A percentile compares a stretch with the other conserved stretches of the same genome.
phyloP scores from a whole-genome alignment of 768 basidiomycete species.

The Dioszegia hungarica region DNA sequence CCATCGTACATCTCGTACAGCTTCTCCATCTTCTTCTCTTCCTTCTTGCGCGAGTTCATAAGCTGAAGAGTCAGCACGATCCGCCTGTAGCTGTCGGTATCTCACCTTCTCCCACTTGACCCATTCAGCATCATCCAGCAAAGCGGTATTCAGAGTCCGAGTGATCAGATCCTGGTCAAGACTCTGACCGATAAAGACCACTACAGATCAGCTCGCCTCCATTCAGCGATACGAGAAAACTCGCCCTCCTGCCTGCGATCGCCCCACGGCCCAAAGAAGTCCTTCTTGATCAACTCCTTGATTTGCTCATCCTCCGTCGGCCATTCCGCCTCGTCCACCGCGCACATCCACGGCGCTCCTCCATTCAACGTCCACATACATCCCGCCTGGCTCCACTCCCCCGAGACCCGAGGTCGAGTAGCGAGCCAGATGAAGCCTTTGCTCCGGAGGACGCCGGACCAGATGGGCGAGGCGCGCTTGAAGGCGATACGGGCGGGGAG shows the following conservation, averaged over 20 bases:
- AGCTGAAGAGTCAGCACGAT: slow-evolving; percentile 13
- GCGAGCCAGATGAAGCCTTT: slow-evolving; percentile 50
- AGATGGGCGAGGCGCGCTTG: slow-evolving; percentile 35
- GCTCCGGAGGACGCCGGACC: slow-evolving; percentile 42
- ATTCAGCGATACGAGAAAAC: slow-evolving; percentile 8
- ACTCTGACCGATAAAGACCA: slow-evolving; percentile 32
- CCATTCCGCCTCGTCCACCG: slow-evolving; percentile 34
- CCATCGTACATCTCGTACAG: slow-evolving; percentile 39
- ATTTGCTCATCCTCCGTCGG: slow-evolving; percentile 32
- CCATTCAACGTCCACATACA: slow-evolving; percentile 44
- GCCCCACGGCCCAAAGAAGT: slow-evolving; percentile 48
- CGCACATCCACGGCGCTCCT: slow-evolving; percentile 44
- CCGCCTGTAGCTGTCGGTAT: slow-evolving; percentile 2
- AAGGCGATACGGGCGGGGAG: slow-evolving; percentile 30
- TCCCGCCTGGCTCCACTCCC: slow-evolving; percentile 49
- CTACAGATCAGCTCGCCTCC: slow-evolving; percentile 14
- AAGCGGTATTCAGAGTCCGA: slow-evolving; percentile 31
- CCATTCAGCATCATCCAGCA: slow-evolving; percentile 45
- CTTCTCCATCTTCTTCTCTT: slow-evolving; percentile 35
- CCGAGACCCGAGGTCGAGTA: slow-evolving; percentile 36
- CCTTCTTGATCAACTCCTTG: slow-evolving; percentile 37
- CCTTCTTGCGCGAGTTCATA: slow-evolving; percentile 16
- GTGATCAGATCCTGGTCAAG: slow-evolving; percentile 28
- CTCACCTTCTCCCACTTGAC: slow-evolving; percentile 29
- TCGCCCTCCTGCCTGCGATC: slow-evolving; percentile 41